Percentiles rank a stretch among this genome's conserved stretches.
These are phyloP conservation scores for Coniella vitis DNA, from an alignment of 2,329 filamentous ascomycete species.

Conservation along the genomic window DNA sequence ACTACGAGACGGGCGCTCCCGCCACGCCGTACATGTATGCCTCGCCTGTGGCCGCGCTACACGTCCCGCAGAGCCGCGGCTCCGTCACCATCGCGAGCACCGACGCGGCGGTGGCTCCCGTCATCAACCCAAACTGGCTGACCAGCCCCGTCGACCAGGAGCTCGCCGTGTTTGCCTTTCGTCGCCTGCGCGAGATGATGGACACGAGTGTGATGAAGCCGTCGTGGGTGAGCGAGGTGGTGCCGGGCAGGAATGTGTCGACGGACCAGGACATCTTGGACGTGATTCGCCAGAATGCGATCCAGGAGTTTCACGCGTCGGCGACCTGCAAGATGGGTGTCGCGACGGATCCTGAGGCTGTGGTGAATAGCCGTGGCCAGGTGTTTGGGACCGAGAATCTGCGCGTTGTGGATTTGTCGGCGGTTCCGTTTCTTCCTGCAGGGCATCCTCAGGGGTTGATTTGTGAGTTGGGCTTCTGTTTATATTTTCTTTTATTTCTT, in stretches of 20 bases:
- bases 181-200: slow-evolving; percentile 30
- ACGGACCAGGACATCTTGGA: background rate
- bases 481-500: no score
- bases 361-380: background rate
- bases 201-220: background rate
- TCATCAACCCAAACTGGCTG: slow-evolving; percentile 35
- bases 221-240: background rate
- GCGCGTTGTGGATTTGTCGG: no score
- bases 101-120: slow-evolving; percentile 27
- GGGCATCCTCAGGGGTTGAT: no score
- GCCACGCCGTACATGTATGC: no score
- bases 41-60: slow-evolving; percentile 20
- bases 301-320: background rate
- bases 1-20: background rate
- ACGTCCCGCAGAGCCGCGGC: slow-evolving; percentile 33
- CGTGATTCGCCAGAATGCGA: background rate
- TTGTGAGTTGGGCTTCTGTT: no score
- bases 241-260: background rate
- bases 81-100: slow-evolving; percentile 29
- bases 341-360: background rate
- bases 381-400: background rate
- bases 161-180: slow-evolving; percentile 32
- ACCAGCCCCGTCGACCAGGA: slow-evolving; percentile 30
- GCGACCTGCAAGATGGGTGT: background rate
- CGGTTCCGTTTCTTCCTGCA: no score